These are phyloP conservation scores for Zoysia matrella DNA, from an alignment of 202 grass and related monocot genomes.

Conservation along the genomic window DNA sequence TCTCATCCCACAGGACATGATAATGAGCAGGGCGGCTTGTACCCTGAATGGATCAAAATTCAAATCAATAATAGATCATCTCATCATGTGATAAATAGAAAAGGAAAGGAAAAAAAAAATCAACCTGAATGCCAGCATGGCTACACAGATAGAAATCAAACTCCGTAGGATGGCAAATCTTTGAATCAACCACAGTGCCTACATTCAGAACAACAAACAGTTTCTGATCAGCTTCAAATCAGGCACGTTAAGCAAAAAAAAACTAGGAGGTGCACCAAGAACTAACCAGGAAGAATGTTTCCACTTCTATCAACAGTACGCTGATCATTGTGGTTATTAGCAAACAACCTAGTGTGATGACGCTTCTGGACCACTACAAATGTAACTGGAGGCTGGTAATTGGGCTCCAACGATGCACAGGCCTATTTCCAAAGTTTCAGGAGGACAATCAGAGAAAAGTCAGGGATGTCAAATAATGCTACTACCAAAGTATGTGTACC, in stretches of 20 bases:
- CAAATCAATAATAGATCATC: conserved; percentile 36
- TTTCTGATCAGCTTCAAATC: neutral
- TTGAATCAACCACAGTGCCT: conserved; percentile 96
- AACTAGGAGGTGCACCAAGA: conserved; percentile 4
- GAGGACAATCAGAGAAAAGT: neutral
- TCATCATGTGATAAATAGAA: neutral
- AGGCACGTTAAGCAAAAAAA: neutral
- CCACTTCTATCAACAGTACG: no score
- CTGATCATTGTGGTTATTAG: no score
- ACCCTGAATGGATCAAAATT: conserved; percentile 54
- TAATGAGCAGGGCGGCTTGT: conserved; percentile 98
- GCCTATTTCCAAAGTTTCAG: conserved; percentile 52
- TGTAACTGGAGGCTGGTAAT: conserved; percentile 75
- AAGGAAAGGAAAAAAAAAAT: neutral
- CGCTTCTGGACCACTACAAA: conserved; percentile 98
- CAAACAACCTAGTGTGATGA: conserved; percentile 72
- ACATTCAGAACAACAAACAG: neutral
- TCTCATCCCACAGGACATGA: neutral
- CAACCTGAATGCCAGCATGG: conserved; percentile 83
- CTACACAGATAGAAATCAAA: conserved; percentile 59
- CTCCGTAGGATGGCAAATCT: conserved; percentile 97
- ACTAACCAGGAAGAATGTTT: conserved; percentile 79
- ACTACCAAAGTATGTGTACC: conserved; percentile 48
- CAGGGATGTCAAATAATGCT: neutral
- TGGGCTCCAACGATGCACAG: conserved; percentile 55